These are phyloP conservation scores for Nannizzia gypsea DNA, from an alignment of 2,329 filamentous ascomycete species.

Conservation along the genomic window DNA sequence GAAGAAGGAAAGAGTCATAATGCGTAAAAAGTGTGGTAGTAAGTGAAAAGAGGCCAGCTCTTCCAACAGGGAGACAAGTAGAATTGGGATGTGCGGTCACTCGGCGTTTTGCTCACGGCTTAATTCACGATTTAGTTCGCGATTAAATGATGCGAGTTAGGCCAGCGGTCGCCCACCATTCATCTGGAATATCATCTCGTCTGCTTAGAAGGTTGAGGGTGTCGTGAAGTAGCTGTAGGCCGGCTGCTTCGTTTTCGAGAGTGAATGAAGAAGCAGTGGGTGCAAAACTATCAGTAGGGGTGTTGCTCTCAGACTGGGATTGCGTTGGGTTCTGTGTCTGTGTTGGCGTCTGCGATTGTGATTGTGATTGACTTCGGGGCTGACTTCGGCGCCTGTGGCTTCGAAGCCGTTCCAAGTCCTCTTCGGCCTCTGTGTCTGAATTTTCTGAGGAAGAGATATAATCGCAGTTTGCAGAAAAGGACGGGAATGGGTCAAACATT, in stretches of 20 bases:
- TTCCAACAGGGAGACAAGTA: neutral
- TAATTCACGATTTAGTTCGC: neutral
- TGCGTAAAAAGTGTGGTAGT: neutral
- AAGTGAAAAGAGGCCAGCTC: neutral
- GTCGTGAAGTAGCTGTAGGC: conserved; percentile 54
- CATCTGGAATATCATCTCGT: conserved; percentile 65
- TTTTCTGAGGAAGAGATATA: conserved; percentile 8
- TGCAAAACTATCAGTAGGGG: conserved; percentile 17
- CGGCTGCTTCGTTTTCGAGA: conserved; percentile 22
- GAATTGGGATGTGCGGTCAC: neutral
- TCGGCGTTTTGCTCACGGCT: neutral
- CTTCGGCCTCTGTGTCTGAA: conserved; percentile 21
- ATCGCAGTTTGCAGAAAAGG: conserved; percentile 9
- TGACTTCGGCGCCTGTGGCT: conserved; percentile 2
- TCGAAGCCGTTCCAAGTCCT: conserved; percentile 13
- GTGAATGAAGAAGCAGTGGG: conserved; percentile 6
- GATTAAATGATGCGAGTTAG: conserved; percentile 45
- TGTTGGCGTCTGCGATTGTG: neutral
- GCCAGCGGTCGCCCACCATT: conserved; percentile 66
- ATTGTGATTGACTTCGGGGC: neutral
- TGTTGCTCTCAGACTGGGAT: conserved; percentile 20
- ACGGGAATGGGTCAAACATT: conserved; percentile 5
- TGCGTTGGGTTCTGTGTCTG: conserved; percentile 10
- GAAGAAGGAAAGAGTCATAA: neutral
- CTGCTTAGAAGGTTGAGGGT: conserved; percentile 60